Percentiles rank a stretch among this genome's conserved stretches.
Evolutionary conservation across 148 eudicot species (phyloP).

Genomic region (Fagopyrum esculentum): DNA sequence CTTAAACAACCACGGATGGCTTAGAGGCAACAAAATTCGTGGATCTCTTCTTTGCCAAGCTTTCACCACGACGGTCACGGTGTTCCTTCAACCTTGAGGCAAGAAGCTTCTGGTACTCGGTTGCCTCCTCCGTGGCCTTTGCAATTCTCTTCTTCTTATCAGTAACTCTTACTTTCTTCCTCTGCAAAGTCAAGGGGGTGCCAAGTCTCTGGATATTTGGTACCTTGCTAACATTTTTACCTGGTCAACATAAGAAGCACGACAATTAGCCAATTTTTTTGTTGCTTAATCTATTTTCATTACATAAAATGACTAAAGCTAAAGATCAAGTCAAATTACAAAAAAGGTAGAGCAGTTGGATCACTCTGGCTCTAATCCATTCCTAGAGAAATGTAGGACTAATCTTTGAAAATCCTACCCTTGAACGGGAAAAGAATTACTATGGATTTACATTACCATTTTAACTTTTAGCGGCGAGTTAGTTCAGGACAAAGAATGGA

Average conservation of each 20-base stretch:
- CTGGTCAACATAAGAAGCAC: constrained; percentile 17
- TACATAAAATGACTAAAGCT: not conserved
- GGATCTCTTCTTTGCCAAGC: constrained; percentile 40
- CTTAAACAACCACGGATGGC: constrained; percentile 3
- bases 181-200: constrained; percentile 78
- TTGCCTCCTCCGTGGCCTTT: constrained; percentile 39
- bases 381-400: not conserved
- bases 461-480: not conserved
- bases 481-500: not conserved
- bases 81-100: constrained; percentile 43
- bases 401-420: not conserved
- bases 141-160: constrained; percentile 75
- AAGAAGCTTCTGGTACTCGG: constrained; percentile 45
- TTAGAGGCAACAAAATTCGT: constrained; percentile 23
- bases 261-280: not conserved
- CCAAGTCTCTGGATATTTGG: constrained; percentile 88
- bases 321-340: not conserved
- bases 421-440: not conserved
- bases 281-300: not conserved
- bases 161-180: constrained; percentile 83
- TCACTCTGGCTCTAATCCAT: not conserved
- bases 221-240: constrained; percentile 74
- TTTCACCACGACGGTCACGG: constrained; percentile 37
- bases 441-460: not conserved
- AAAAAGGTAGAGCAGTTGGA: not conserved